A percentile compares a stretch with the other conserved stretches of the same genome.
phyloP scores from a whole-genome alignment of 441 rosid genomes.

The Gossypium aridum region DNA sequence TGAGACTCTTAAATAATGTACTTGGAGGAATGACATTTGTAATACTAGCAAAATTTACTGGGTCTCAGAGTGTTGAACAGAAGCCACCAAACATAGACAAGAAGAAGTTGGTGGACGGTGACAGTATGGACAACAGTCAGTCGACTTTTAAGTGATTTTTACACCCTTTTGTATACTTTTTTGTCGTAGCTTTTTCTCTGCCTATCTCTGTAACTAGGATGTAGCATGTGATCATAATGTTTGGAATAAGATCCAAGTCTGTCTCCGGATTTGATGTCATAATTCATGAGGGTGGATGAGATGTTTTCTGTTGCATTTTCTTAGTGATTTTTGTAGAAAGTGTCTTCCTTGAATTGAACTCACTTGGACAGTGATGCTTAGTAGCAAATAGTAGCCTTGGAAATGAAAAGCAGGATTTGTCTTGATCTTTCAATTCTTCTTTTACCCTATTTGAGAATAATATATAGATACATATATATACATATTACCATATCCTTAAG shows the following conservation, averaged over 20 bases:
- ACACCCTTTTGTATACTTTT: background rate
- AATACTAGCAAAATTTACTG: conserved; percentile 77
- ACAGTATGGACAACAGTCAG: conserved; percentile 21
- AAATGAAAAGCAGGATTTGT: background rate
- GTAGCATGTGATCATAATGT: background rate
- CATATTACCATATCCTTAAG: background rate
- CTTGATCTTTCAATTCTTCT: background rate
- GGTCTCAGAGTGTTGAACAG: conserved; percentile 54
- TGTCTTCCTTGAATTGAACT: background rate
- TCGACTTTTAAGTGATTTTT: conserved; percentile 18
- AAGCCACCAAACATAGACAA: conserved; percentile 22
- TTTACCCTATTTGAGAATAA: background rate
- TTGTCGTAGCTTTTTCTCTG: background rate
- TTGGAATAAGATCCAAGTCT: conserved; percentile 10
- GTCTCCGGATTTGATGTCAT: background rate
- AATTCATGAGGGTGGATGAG: background rate
- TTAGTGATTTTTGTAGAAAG: background rate
- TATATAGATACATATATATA: background rate
- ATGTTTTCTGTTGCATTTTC: background rate
- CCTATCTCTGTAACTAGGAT: background rate
- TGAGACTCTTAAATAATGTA: conserved; percentile 75
- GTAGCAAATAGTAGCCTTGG: background rate
- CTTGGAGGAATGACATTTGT: conserved; percentile 92
- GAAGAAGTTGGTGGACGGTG: conserved; percentile 24
- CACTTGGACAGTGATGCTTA: background rate